Percentiles rank a stretch among this genome's conserved stretches.
Evolutionary conservation across 2,329 filamentous ascomycete genomes (phyloP).

Genomic region (Talaromyces pinophilus): DNA sequence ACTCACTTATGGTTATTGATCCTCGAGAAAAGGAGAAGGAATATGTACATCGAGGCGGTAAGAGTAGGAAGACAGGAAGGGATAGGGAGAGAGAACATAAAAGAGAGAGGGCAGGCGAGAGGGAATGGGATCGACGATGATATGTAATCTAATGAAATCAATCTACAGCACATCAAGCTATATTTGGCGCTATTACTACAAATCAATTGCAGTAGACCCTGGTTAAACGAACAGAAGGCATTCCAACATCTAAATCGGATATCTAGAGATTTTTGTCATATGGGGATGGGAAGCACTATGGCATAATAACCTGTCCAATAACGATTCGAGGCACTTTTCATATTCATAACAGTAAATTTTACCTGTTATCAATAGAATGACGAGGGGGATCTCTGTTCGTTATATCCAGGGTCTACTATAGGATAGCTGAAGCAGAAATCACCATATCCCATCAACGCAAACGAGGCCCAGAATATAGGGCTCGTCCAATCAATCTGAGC

Average conservation of each 20-base stretch:
- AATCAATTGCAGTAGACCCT: background rate
- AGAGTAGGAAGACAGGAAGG: constrained; percentile 55
- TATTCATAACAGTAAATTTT: too few species aligned
- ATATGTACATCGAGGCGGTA: constrained; percentile 59
- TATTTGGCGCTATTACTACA: background rate
- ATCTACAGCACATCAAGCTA: background rate
- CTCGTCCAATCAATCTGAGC: constrained; percentile 30
- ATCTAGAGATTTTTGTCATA: too few species aligned
- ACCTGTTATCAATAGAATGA: too few species aligned
- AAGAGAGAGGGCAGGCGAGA: constrained; percentile 34
- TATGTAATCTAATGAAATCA: constrained; percentile 12
- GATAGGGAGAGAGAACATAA: constrained; percentile 43
- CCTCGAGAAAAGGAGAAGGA: constrained; percentile 78
- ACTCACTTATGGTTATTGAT: constrained; percentile 81
- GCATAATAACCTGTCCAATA: too few species aligned
- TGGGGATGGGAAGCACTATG: too few species aligned
- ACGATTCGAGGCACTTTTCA: too few species aligned
- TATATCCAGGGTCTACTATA: too few species aligned
- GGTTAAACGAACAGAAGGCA: too few species aligned
- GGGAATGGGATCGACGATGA: constrained; percentile 39
- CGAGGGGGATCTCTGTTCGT: too few species aligned
- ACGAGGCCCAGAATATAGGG: constrained; percentile 32
- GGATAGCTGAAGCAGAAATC: constrained; percentile 26
- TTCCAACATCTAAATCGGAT: too few species aligned
- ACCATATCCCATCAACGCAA: constrained; percentile 30